Base-by-base conservation (phyloP, 129 eudicot genomes). In the Centrapalus pauciflorus region DNA sequence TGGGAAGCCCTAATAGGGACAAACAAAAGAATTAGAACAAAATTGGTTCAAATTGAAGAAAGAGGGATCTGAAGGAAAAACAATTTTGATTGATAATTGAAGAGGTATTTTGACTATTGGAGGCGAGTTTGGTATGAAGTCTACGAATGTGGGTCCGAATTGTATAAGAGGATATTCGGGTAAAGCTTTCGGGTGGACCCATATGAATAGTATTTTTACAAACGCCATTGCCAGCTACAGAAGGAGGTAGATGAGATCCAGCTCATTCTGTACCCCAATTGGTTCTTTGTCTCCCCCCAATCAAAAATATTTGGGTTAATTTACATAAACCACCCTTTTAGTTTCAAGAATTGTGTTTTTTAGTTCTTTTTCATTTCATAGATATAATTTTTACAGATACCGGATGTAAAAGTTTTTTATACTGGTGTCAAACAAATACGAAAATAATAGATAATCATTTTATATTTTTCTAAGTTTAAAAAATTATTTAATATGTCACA, bases 181-280 rank as follows among this genome's bases (percentile, higher is more conserved):
- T 69, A 16, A 55, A 69, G 12, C 16, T 61, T 24, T 72, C 70
- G 54, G 61, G 77, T 61, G 70, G 70, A 51, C 69, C 76, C 76
- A 21, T 28, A 48, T 50, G 23, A 48, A n/a, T n/a, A n/a, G n/a
- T n/a, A n/a, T n/a, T n/a, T 54, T 49, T 48, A 66, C 69, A 71
- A n/a, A 61, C 30, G 77, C 51, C 69, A 72, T 61, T 61, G 77
- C 69, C 77, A 72, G 77, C 77, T 72, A 72, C 77, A 49, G 54
- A 55, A 55, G 37, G 27, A 33, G 50, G 54, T 60, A 16, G 77
- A 61, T 61, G 70, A 72, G 77, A 49, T 72, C 77, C 77, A 72
- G 77, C 77, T 50, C 69, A 72, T 72, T 25, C 8, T 71, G 76
- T 71, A 48, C 29, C 52, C 76, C 61, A 33, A 49, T 61, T 34